Base-by-base conservation (phyloP, 75 land plant species). In the Chamaecyparis obtusa region DNA sequence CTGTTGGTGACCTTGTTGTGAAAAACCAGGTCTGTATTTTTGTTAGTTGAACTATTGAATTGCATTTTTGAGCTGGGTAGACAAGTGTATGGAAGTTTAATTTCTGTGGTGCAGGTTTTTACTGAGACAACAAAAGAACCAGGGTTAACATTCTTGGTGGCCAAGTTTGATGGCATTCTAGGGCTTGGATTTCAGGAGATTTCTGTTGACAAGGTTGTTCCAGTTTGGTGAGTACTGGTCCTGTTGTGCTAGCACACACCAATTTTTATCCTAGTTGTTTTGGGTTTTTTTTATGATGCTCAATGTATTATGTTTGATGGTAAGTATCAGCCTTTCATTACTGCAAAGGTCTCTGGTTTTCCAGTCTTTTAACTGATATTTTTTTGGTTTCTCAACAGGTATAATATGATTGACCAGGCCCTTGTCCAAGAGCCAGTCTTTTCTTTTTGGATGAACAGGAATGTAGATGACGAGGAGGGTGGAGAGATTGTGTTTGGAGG, bases 401-500 rank as follows among this genome's bases (percentile, higher is more conserved):
- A 93, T 84, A 96, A 92, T 79, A 95, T 96, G 98, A 83, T 94
- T 24, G 77, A 90, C 19, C 99, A 97, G 88, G 92, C 90, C 36
- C 92, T 97, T 67, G 91, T 97, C 10, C 55, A 86, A 9, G 93
- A 95, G 27, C 88, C 88, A 5, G 95, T 97, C 9, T 97, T 97
- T 83, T 97, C 99, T 17, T 95, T 97, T 91, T 97, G 99, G 97
- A 90, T 97, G 67, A 97, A 95, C 86, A 89, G 95, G 37, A 87
- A 97, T 91, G 69, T 89, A 32, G 83, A 89, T 44, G 98, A 93
- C 11, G 87, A 83, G 7, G 89, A 84, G 48, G 98, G 99, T 19
- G 99, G 99, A 41, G 98, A 96, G 88, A 86, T 96, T 84, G 94
- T 97, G 7, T 93, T 97, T 91, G 99, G 99, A 80, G 98, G 99